Percentiles rank a stretch among this genome's conserved stretches.
phyloP scores from a whole-genome alignment of 1,284 basidiomycete genomes.

The Ustilago loliicola region DNA sequence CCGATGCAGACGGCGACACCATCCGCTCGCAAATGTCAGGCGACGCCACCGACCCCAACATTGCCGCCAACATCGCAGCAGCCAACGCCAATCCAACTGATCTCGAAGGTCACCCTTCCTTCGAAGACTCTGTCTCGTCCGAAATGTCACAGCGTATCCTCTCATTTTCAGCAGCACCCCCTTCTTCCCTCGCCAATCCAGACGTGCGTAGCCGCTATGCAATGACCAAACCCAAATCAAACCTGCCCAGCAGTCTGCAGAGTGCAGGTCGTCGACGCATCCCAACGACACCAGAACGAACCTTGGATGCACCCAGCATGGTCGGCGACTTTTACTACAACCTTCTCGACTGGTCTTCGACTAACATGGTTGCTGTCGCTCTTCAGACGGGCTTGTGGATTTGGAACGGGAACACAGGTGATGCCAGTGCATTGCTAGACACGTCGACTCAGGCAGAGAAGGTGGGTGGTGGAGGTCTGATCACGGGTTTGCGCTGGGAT shows the following conservation, averaged over 20 bases:
- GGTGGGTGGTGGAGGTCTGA: conserved; percentile 72
- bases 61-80: conserved; percentile 54
- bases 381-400: conserved; percentile 62
- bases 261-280: conserved; percentile 79
- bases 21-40: conserved; percentile 44
- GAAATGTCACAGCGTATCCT: conserved; percentile 71
- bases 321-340: conserved; percentile 98
- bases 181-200: conserved; percentile 67
- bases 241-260: conserved; percentile 61
- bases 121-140: conserved; percentile 66
- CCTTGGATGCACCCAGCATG: conserved; percentile 94
- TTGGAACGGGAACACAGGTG: conserved; percentile 92
- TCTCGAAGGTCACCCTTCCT: conserved; percentile 47
- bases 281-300: conserved; percentile 85
- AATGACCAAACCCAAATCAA: conserved; percentile 60
- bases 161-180: conserved; percentile 72
- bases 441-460: conserved; percentile 61
- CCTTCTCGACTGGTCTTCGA: conserved; percentile 87
- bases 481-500: conserved; percentile 86
- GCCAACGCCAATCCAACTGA: conserved; percentile 60
- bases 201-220: conserved; percentile 68
- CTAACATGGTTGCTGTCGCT: conserved; percentile 76
- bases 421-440: conserved; percentile 78
- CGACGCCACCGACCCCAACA: conserved; percentile 47
- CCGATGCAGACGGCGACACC: conserved; percentile 58